Conservation (phyloP, 148 eudicot species). For the Heliosperma pusillum region DNA sequence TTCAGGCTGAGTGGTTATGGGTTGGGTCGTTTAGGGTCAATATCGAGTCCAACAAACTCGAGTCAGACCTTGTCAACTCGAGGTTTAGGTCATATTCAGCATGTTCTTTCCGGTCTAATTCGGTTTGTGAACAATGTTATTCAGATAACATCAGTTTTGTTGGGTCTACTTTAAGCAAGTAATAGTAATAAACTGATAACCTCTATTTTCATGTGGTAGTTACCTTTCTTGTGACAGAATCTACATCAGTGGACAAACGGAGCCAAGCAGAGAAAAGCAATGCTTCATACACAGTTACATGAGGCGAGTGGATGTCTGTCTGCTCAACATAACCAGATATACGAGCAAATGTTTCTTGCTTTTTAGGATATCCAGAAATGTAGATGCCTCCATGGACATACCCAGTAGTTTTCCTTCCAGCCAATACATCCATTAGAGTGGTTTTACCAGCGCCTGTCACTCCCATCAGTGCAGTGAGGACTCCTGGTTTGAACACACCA, state of each 20-base stretch:
- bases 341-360: slow-evolving; percentile 33
- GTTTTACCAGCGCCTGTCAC: slow-evolving; percentile 40
- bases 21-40: too few species aligned
- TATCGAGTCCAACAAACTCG: too few species aligned
- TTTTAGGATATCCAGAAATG: slow-evolving; percentile 29
- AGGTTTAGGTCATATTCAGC: too few species aligned
- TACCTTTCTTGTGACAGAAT: slow-evolving; percentile 1
- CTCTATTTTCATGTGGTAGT: neutral
- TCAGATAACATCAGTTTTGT: too few species aligned
- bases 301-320: slow-evolving; percentile 24
- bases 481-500: slow-evolving; percentile 34
- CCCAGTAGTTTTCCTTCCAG: slow-evolving; percentile 37
- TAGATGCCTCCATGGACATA: slow-evolving; percentile 26
- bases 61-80: too few species aligned
- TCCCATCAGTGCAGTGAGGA: slow-evolving; percentile 34
- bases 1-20: too few species aligned
- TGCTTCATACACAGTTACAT: slow-evolving; percentile 27
- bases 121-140: too few species aligned
- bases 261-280: slow-evolving; percentile 28
- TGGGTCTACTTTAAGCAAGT: neutral
- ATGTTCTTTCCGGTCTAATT: too few species aligned
- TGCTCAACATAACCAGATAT: slow-evolving; percentile 38
- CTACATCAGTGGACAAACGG: slow-evolving; percentile 12
- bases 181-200: neutral
- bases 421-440: slow-evolving; percentile 32